Evolutionary conservation across 2,329 filamentous ascomycete genomes (phyloP), one percentile per base, ranked within the genome.

Genomic region (Botryotinia narcissicola): DNA sequence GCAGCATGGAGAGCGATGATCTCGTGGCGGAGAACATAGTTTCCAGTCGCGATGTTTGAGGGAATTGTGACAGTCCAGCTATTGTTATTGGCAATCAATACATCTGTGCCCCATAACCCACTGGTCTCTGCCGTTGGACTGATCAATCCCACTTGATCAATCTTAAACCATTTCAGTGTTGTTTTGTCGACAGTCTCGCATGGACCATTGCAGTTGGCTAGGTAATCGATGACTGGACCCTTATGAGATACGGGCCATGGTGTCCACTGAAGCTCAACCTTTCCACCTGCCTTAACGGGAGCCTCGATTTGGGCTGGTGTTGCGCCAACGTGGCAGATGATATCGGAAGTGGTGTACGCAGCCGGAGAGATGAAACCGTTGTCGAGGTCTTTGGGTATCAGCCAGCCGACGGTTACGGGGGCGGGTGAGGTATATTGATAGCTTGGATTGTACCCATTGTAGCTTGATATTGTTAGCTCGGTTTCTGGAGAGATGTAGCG

Each of bases 181-280:
- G 80, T 81, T 75, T 84, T 84, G 75, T 85, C 80, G 18, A 83
- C 82, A 1, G 79, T 80, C 22, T 81, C 80, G 72, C 84, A 86
- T 9, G 82, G 80, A 37, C 84, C 82, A 42, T 80, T 79, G 74
- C 80, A 81, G 60, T 80, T 81, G 12, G 80, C 80, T 3, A 80
- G 73, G 57, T 79, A 79, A 46, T 80, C 79, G 29, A 80, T 78
- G n/a, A 81, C 73, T 1, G 80, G 79, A 0, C 80, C 80, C 64
- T 90, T 85, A 83, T 93, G 88, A 72, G 85, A 86, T 16, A 86
- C 84, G n/a, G 90, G 90, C 91, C 91, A 93, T 16, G 76, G 74
- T 73, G 85, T 87, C 91, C 90, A 92, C 78, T 88, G 85, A 67
- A 92, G 82, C 74, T 87, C 83, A 76, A 92, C 80, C 14, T 84